These are phyloP conservation scores for Oligophagozyma castellii DNA, from an alignment of 1,139 yeast species.

Conservation along the genomic window DNA sequence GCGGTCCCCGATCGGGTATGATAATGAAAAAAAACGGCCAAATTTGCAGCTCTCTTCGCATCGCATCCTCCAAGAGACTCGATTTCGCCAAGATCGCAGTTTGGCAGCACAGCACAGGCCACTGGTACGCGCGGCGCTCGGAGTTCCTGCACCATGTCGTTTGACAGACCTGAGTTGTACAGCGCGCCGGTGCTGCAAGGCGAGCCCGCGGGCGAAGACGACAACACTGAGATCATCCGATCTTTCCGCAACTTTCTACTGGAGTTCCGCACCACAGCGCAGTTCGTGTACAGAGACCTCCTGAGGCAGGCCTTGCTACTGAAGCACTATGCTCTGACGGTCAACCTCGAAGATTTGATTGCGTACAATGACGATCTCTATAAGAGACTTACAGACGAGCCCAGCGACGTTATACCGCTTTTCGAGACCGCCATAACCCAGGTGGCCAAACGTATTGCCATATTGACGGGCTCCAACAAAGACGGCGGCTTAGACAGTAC, in stretches of 20 bases:
- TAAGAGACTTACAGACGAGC: slow-evolving; percentile 73
- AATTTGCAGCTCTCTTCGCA: no score
- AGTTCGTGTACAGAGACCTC: slow-evolving; percentile 84
- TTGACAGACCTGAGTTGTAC: slow-evolving; percentile 69
- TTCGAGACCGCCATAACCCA: slow-evolving; percentile 86
- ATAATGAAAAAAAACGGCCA: no score
- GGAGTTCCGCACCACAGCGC: slow-evolving; percentile 73
- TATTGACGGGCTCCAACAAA: slow-evolving; percentile 23
- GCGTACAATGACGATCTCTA: slow-evolving; percentile 82
- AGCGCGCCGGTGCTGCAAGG: slow-evolving; percentile 84
- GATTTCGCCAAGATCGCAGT: no score
- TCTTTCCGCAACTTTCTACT: slow-evolving; percentile 73
- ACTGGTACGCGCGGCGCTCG: neutral
- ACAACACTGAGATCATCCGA: slow-evolving; percentile 60
- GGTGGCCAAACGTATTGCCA: slow-evolving; percentile 70
- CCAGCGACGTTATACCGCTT: slow-evolving; percentile 76
- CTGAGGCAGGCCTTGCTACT: slow-evolving; percentile 75
- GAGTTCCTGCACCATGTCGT: slow-evolving; percentile 36
- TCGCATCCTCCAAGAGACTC: no score
- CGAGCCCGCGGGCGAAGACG: slow-evolving; percentile 44
- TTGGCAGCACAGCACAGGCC: no score
- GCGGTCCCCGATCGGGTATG: no score
- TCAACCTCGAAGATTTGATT: slow-evolving; percentile 74
- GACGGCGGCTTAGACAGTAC: slow-evolving; percentile 29
- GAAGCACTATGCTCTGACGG: slow-evolving; percentile 58